These are phyloP conservation scores for Centrapalus pauciflorus DNA, from an alignment of 129 eudicot species.

Conservation along the genomic window DNA sequence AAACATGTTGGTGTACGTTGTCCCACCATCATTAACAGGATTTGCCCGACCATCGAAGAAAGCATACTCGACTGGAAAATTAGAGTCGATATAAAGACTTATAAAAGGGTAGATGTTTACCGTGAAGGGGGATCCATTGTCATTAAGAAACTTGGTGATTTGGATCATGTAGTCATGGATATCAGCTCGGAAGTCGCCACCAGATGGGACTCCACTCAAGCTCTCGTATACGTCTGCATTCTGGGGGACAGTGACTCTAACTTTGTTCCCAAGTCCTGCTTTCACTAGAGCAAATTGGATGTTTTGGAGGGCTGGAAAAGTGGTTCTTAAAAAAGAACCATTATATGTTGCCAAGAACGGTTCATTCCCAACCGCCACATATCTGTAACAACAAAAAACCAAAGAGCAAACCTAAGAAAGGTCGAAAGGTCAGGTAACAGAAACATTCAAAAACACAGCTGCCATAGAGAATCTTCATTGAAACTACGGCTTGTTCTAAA, in stretches of 20 bases:
- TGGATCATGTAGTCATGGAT: slow-evolving; percentile 60
- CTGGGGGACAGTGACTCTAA: slow-evolving; percentile 75
- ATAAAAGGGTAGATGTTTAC: slow-evolving; percentile 92
- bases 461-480: too few species aligned
- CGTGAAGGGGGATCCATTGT: slow-evolving; percentile 69
- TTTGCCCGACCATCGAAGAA: slow-evolving; percentile 60
- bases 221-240: slow-evolving; percentile 83
- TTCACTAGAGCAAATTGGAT: slow-evolving; percentile 73
- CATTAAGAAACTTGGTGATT: slow-evolving; percentile 58
- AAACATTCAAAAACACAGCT: neutral
- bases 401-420: neutral
- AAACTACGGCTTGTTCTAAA: too few species aligned
- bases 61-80: slow-evolving; percentile 80
- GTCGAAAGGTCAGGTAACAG: neutral
- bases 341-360: slow-evolving; percentile 68
- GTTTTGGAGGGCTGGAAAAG: slow-evolving; percentile 71
- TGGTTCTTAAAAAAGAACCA: slow-evolving; percentile 55
- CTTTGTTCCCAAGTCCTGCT: slow-evolving; percentile 62
- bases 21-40: slow-evolving; percentile 67
- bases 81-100: slow-evolving; percentile 72
- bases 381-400: slow-evolving; percentile 34
- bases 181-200: slow-evolving; percentile 74
- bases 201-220: slow-evolving; percentile 45
- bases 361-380: slow-evolving; percentile 93
- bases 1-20: slow-evolving; percentile 64